phyloP scores from a whole-genome alignment of 2,329 filamentous ascomycete species.

The Hirsutella minnesotensis region DNA sequence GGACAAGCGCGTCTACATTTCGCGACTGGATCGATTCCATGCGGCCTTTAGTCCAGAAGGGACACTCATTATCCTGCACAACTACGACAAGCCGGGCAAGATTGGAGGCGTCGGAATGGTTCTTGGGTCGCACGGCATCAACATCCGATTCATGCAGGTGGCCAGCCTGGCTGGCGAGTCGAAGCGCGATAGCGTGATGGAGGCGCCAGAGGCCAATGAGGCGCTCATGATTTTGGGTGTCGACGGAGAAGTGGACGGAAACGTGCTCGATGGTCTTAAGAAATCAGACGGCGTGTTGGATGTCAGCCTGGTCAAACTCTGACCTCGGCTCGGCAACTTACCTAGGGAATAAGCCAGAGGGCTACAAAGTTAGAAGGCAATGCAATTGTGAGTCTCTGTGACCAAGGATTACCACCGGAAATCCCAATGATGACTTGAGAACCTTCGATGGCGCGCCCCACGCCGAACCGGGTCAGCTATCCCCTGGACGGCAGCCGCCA shows the following conservation, averaged over 20 bases:
- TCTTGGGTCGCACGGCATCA: slow-evolving; percentile 58
- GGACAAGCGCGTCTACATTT: slow-evolving; percentile 55
- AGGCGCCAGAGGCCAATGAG: slow-evolving; percentile 38
- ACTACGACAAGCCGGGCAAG: slow-evolving; percentile 72
- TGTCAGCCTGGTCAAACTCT: slow-evolving; percentile 39
- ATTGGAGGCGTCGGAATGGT: slow-evolving; percentile 67
- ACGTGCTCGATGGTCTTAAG: slow-evolving; percentile 37
- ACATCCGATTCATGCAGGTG: slow-evolving; percentile 74
- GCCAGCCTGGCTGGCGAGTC: slow-evolving; percentile 31
- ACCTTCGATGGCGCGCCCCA: too few species aligned
- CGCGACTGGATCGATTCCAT: slow-evolving; percentile 59
- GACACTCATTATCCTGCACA: slow-evolving; percentile 65
- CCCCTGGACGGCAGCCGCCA: too few species aligned
- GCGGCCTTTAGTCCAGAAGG: slow-evolving; percentile 64
- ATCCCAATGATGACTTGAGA: too few species aligned
- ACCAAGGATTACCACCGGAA: not conserved
- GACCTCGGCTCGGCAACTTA: not conserved
- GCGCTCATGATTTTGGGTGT: slow-evolving; percentile 76
- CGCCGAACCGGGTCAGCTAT: too few species aligned
- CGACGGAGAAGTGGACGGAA: slow-evolving; percentile 48
- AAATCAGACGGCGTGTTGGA: slow-evolving; percentile 41
- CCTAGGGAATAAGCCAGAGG: too few species aligned
- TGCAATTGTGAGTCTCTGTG: too few species aligned
- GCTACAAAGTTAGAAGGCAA: not conserved
- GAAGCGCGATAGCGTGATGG: slow-evolving; percentile 9